phyloP scores from a whole-genome alignment of 805 yeast species.

The Brettanomyces sp. region DNA sequence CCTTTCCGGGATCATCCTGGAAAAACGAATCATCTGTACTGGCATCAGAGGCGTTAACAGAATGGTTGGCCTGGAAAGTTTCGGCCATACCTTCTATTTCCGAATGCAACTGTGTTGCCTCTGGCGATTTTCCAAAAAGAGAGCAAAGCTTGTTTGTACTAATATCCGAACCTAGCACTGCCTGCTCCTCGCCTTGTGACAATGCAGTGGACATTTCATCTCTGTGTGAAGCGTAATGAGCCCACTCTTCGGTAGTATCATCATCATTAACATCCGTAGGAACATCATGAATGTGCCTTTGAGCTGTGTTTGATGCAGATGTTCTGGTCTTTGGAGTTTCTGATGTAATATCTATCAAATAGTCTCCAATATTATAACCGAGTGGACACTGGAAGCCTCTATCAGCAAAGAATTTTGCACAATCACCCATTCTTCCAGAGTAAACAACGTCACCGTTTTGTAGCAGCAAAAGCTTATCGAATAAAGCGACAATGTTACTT shows the following conservation, averaged over 20 bases:
- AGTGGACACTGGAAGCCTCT: slow-evolving; percentile 78
- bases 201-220: slow-evolving; percentile 45
- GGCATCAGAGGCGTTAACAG: background rate
- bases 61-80: slow-evolving; percentile 4
- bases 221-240: slow-evolving; percentile 71
- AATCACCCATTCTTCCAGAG: slow-evolving; percentile 74
- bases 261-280: slow-evolving; percentile 21
- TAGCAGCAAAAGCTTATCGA: slow-evolving; percentile 71
- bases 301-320: slow-evolving; percentile 1
- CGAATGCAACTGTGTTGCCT: slow-evolving; percentile 30
- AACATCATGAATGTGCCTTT: slow-evolving; percentile 19
- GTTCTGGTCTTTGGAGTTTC: background rate
- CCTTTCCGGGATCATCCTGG: slow-evolving; percentile 22
- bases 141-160: slow-evolving; percentile 7
- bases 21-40: slow-evolving; percentile 18
- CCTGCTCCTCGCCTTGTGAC: background rate
- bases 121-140: slow-evolving; percentile 24
- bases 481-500: slow-evolving; percentile 85
- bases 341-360: slow-evolving; percentile 82
- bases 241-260: slow-evolving; percentile 76
- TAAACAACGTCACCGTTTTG: slow-evolving; percentile 82
- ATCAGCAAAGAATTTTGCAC: slow-evolving; percentile 64
- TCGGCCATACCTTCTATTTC: slow-evolving; percentile 25
- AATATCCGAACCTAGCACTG: background rate
- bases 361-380: slow-evolving; percentile 92